A percentile compares a stretch with the other conserved stretches of the same genome.
Evolutionary conservation across 225 moss, liverwort and hornwort species (phyloP).

Genomic region (Marchantia polymorpha): DNA sequence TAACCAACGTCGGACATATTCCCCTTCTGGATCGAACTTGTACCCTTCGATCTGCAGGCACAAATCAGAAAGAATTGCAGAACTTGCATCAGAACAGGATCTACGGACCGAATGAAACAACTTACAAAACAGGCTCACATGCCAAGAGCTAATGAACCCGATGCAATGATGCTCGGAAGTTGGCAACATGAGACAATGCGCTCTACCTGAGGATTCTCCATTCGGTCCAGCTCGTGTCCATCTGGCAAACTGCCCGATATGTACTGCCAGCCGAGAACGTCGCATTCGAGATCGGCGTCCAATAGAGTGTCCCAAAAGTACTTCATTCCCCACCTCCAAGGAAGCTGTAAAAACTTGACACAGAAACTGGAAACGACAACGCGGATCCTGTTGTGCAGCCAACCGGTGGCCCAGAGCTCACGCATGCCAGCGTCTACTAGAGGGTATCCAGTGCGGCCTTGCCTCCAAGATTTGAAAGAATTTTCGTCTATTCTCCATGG

Average conservation of each 20-base stretch:
- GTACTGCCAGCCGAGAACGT: conserved; percentile 98
- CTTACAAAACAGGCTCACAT: not conserved
- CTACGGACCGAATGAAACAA: no score
- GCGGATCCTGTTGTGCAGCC: conserved; percentile 92
- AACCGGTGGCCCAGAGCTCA: conserved; percentile 98
- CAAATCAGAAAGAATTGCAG: not conserved
- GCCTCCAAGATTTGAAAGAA: conserved; percentile 94
- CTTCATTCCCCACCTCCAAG: conserved; percentile 99
- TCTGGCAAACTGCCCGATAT: conserved; percentile 98
- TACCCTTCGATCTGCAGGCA: conserved; percentile 81
- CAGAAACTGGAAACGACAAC: conserved; percentile 93
- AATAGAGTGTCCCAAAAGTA: conserved; percentile 97
- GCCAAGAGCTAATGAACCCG: not conserved
- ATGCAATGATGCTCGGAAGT: not conserved
- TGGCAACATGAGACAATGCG: not conserved
- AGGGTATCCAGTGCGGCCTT: conserved; percentile 94
- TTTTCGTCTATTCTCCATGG: conserved; percentile 85
- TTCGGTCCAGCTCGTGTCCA: conserved; percentile 93
- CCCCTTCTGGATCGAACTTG: conserved; percentile 90
- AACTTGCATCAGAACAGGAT: not conserved
- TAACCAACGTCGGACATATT: conserved; percentile 94
- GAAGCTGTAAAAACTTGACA: conserved; percentile 96
- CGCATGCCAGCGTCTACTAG: conserved; percentile 98
- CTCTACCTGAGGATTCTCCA: conserved; percentile 88
- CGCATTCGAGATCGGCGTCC: conserved; percentile 95